Evolutionary conservation across 2,329 filamentous ascomycete species (phyloP).

Genomic region (Penicillium expansum): DNA sequence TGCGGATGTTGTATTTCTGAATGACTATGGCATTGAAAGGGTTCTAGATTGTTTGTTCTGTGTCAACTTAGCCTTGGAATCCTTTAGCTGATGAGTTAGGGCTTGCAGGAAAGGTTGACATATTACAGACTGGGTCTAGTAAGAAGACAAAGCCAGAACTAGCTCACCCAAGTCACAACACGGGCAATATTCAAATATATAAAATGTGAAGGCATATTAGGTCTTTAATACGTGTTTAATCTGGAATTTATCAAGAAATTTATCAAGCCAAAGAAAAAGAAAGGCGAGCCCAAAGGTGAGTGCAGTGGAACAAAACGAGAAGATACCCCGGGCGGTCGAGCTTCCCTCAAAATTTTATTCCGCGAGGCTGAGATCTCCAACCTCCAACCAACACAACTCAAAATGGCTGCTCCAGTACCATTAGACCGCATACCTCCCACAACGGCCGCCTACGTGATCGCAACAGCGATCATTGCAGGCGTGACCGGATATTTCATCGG

Average conservation of each 20-base stretch:
- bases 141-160: not conserved
- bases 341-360: not conserved
- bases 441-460: constrained; percentile 62
- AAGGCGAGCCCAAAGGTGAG: not conserved
- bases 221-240: not conserved
- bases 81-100: not conserved
- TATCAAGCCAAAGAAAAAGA: not conserved
- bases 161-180: not conserved
- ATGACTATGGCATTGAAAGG: not conserved
- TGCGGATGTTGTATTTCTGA: not conserved
- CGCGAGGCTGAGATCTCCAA: not conserved
- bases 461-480: constrained; percentile 70
- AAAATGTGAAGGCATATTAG: no score
- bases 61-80: not conserved
- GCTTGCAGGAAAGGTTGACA: not conserved
- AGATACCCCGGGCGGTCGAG: constrained; percentile 8
- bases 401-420: constrained; percentile 33
- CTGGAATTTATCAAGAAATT: no score
- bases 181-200: not conserved
- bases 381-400: constrained; percentile 8
- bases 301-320: not conserved
- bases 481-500: constrained; percentile 73
- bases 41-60: not conserved
- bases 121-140: not conserved
- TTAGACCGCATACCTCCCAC: constrained; percentile 50